These are phyloP conservation scores for Phytopythium cucurbitacearum DNA, from an alignment of 352 stramenopile species.

Conservation along the genomic window DNA sequence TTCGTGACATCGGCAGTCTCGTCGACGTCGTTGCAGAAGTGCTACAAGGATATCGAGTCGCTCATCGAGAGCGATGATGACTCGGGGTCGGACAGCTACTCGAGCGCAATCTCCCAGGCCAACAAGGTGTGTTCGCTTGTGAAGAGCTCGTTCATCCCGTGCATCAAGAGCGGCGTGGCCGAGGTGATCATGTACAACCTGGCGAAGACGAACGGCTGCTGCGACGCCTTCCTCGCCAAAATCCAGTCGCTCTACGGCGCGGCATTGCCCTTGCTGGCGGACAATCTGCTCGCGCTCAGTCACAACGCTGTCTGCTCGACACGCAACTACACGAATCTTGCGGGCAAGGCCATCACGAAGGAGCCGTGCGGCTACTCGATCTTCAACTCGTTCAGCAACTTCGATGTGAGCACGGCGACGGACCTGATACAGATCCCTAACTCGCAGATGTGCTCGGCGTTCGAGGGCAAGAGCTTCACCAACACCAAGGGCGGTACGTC, in stretches of 20 bases:
- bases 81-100: constrained; percentile 1
- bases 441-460: constrained; percentile 39
- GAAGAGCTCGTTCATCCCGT: constrained; percentile 27
- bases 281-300: constrained; percentile 17
- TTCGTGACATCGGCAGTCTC: constrained; percentile 11
- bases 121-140: constrained; percentile 19
- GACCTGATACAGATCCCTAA: constrained; percentile 37
- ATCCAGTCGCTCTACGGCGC: constrained; percentile 28
- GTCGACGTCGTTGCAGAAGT: constrained; percentile 17
- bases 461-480: constrained; percentile 30
- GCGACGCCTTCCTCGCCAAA: constrained; percentile 27
- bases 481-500: constrained; percentile 16
- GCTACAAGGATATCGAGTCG: constrained; percentile 17
- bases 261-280: constrained; percentile 23
- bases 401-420: constrained; percentile 1
- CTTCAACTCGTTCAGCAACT: constrained; percentile 16
- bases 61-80: constrained; percentile 4
- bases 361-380: constrained; percentile 35
- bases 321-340: constrained; percentile 29
- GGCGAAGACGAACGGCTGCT: constrained; percentile 23
- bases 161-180: constrained; percentile 16
- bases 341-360: constrained; percentile 7
- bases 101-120: constrained; percentile 4
- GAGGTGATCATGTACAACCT: constrained; percentile 25
- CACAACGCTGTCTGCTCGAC: constrained; percentile 27